Conservation (phyloP, 305 asterid species). For the Plantago lanceolata region DNA sequence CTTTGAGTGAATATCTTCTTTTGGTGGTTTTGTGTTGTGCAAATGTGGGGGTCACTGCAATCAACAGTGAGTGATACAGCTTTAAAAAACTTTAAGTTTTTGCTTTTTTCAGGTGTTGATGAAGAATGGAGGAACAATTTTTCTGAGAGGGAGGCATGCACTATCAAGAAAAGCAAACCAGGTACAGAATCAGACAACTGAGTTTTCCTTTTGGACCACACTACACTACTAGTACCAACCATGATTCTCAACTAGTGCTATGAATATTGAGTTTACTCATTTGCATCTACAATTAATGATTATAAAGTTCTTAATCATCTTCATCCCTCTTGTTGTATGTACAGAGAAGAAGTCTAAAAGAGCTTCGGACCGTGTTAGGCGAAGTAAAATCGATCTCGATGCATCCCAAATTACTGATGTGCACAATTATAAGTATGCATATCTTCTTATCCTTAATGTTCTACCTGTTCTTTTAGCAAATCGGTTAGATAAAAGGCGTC, state of each 20-base stretch:
- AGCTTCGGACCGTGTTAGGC: slow-evolving; percentile 34
- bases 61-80: slow-evolving; percentile 44
- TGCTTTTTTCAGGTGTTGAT: slow-evolving; percentile 81
- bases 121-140: slow-evolving; percentile 83
- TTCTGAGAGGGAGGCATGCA: slow-evolving; percentile 73
- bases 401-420: slow-evolving; percentile 58
- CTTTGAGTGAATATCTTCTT: slow-evolving; percentile 17
- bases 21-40: slow-evolving; percentile 26
- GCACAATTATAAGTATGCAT: slow-evolving; percentile 43
- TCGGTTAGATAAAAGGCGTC: background rate
- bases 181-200: slow-evolving; percentile 47
- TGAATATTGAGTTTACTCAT: slow-evolving; percentile 10
- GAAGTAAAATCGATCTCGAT: slow-evolving; percentile 57
- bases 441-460: slow-evolving; percentile 16
- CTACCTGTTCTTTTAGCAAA: slow-evolving; percentile 1
- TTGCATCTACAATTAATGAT: background rate
- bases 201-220: slow-evolving; percentile 51
- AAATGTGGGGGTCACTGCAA: slow-evolving; percentile 49
- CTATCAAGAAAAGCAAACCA: slow-evolving; percentile 84
- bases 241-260: slow-evolving; percentile 21
- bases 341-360: slow-evolving; percentile 42
- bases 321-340: slow-evolving; percentile 16
- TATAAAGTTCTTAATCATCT: background rate
- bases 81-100: slow-evolving; percentile 44
- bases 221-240: slow-evolving; percentile 28